Evolutionary conservation across 1,284 basidiomycete species (phyloP).

Genomic region (Psilocybe mexicana): DNA sequence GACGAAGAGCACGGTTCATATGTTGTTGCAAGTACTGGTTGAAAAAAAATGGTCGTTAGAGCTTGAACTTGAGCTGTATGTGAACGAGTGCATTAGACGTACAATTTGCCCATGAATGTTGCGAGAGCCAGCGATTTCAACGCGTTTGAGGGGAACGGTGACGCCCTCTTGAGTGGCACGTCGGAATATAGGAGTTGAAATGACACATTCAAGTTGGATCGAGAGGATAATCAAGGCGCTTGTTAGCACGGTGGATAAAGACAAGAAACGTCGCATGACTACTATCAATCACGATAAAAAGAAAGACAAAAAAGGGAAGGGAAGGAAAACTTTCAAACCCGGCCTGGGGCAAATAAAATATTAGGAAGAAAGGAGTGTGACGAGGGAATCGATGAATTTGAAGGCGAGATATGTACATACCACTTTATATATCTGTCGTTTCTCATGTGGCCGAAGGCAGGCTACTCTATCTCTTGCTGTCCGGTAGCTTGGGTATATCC

Average conservation of each 20-base stretch:
- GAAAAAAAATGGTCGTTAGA: not conserved
- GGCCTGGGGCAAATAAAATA: constrained; percentile 13
- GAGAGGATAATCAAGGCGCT: constrained; percentile 49
- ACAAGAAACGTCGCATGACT: constrained; percentile 55
- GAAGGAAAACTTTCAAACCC: constrained; percentile 23
- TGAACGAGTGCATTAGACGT: constrained; percentile 28
- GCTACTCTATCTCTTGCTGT: not conserved
- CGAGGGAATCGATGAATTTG: not conserved
- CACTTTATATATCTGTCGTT: constrained; percentile 16
- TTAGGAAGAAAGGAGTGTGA: constrained; percentile 9
- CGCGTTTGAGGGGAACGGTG: constrained; percentile 58
- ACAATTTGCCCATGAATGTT: constrained; percentile 67
- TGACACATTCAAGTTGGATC: constrained; percentile 29
- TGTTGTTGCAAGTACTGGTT: constrained; percentile 67
- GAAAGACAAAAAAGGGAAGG: constrained; percentile 23
- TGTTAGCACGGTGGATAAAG: constrained; percentile 55
- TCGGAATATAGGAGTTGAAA: constrained; percentile 40
- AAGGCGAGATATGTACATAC: not conserved
- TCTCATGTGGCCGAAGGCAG: constrained; percentile 7
- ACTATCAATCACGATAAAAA: not conserved
- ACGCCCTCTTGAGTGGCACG: constrained; percentile 39
- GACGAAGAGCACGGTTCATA: constrained; percentile 64
- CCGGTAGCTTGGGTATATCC: constrained; percentile 15
- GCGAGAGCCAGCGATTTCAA: constrained; percentile 34
- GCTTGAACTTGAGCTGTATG: not conserved